Evolutionary conservation across 148 eudicot genomes (phyloP).

Genomic region (Polygonum maritimum): DNA sequence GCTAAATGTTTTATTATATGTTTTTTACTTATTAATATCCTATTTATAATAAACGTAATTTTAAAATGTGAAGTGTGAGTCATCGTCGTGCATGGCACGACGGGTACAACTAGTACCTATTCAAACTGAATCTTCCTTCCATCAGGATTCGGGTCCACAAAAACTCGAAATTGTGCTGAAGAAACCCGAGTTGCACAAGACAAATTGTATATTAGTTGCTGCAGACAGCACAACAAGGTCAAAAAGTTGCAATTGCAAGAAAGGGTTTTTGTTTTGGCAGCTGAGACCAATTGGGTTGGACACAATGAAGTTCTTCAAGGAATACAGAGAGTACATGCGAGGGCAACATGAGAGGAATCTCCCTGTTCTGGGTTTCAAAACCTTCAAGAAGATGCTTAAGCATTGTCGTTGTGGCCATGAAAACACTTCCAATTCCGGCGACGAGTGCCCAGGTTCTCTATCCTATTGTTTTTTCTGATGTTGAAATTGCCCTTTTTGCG

Average conservation of each 20-base stretch:
- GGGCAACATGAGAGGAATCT: constrained; percentile 35
- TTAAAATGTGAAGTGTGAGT: no score
- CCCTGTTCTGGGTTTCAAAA: constrained; percentile 78
- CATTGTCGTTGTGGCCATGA: constrained; percentile 28
- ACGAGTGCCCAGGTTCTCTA: constrained; percentile 29
- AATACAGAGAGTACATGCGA: constrained; percentile 79
- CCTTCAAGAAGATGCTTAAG: constrained; percentile 76
- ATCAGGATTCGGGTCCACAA: no score
- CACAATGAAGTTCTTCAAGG: constrained; percentile 76
- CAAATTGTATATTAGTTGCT: background rate
- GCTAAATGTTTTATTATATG: no score
- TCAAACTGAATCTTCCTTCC: no score
- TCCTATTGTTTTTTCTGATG: no score
- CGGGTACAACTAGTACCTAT: no score
- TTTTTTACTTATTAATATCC: no score
- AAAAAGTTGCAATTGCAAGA: background rate
- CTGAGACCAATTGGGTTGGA: background rate
- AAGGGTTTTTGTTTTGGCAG: background rate
- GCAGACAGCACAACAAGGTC: background rate
- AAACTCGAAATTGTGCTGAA: background rate
- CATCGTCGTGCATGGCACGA: no score
- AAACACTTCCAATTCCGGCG: constrained; percentile 15
- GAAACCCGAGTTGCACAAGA: background rate
- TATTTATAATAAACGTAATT: no score
- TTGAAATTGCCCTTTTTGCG: background rate